A percentile compares a stretch with the other conserved stretches of the same genome.
Conservation (phyloP, 495 filamentous ascomycete species). For the Apiosordaria backusii region DNA sequence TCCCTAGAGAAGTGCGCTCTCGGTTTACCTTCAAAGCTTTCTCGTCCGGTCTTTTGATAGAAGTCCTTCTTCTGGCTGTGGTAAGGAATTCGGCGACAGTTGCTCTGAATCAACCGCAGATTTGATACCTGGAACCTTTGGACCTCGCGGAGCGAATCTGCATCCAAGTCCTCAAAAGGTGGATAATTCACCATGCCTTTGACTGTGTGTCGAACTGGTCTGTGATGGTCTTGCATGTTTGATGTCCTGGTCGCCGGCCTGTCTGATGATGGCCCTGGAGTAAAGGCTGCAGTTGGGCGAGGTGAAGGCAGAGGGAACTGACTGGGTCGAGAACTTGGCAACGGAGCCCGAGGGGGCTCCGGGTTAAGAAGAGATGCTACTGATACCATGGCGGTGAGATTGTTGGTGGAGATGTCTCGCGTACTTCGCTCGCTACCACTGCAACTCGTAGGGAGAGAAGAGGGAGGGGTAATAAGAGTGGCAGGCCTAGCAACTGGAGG, state of each 20-base stretch:
- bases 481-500: conserved; percentile 11
- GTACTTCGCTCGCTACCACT: conserved; percentile 14
- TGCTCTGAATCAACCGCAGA: conserved; percentile 63
- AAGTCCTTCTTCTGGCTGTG: conserved; percentile 90
- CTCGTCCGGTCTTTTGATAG: conserved; percentile 75
- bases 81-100: conserved; percentile 80
- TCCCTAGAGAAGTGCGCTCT: background rate
- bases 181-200: conserved; percentile 59
- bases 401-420: conserved; percentile 24
- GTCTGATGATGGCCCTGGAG: conserved; percentile 27
- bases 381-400: conserved; percentile 47
- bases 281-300: conserved; percentile 23
- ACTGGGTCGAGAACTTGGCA: conserved; percentile 18
- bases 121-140: conserved; percentile 62
- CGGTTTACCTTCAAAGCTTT: conserved; percentile 76
- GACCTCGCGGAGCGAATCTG: conserved; percentile 52
- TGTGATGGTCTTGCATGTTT: background rate
- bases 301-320: conserved; percentile 25
- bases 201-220: conserved; percentile 50
- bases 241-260: conserved; percentile 25
- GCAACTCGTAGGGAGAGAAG: conserved; percentile 21
- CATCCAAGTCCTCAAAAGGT: conserved; percentile 61
- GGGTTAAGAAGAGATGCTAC: conserved; percentile 62
- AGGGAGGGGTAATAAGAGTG: conserved; percentile 29
- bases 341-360: conserved; percentile 38